Conservation (phyloP, 2,329 filamentous ascomycete species). For the Paramyrothecium sp. region DNA sequence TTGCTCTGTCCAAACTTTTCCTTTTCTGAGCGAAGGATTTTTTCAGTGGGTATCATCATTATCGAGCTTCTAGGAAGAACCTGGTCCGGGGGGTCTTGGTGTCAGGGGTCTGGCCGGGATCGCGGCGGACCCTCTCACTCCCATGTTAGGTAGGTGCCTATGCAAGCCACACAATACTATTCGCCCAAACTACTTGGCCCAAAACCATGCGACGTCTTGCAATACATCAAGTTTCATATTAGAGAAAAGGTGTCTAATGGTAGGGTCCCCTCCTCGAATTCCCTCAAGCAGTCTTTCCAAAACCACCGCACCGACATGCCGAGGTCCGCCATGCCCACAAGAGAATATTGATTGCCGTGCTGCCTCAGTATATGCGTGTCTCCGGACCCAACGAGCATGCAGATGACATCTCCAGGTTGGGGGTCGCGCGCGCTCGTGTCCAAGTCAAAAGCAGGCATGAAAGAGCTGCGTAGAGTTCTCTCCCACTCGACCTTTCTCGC, state of each 20-base stretch:
- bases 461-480: background rate
- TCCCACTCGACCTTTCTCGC: background rate
- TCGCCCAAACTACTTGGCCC: no score
- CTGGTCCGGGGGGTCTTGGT: no score
- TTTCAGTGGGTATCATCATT: no score
- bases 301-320: background rate
- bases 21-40: no score
- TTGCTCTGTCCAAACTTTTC: no score
- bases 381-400: background rate
- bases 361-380: background rate
- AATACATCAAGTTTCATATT: no score
- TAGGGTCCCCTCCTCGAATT: background rate
- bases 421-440: background rate
- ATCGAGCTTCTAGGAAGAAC: no score
- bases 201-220: no score
- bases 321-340: background rate
- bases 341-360: background rate
- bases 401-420: background rate
- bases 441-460: background rate
- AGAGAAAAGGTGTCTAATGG: background rate
- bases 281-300: background rate
- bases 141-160: no score
- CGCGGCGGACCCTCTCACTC: no score
- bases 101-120: no score
- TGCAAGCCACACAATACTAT: no score